Conservation (phyloP, 2,329 filamentous ascomycete genomes). For the Triangularia setosa region DNA sequence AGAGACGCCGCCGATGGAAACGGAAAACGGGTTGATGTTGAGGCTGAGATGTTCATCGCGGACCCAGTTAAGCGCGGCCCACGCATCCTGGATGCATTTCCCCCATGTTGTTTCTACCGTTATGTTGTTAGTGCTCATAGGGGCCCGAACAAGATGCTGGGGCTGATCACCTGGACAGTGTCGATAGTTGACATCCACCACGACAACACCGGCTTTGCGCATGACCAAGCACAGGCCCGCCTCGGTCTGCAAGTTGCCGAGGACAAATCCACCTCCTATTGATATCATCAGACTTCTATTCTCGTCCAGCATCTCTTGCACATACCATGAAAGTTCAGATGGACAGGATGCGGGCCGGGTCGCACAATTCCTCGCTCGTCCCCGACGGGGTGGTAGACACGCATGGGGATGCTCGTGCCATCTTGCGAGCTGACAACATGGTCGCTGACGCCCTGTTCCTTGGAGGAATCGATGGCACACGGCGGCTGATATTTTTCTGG, state of each 20-base stretch:
- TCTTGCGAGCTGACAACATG: slow-evolving; percentile 29
- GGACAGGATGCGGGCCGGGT: slow-evolving; percentile 32
- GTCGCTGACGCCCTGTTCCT: slow-evolving; percentile 29
- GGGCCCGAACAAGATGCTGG: not conserved
- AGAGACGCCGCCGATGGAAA: slow-evolving; percentile 38
- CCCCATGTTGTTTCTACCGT: slow-evolving; percentile 33
- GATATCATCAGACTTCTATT: too few relatives aligned
- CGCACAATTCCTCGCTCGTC: slow-evolving; percentile 22
- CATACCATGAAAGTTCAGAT: slow-evolving; percentile 38
- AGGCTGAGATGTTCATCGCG: slow-evolving; percentile 27
- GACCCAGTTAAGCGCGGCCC: slow-evolving; percentile 36
- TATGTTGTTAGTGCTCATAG: not conserved
- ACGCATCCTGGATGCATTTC: slow-evolving; percentile 36
- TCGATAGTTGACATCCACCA: slow-evolving; percentile 40
- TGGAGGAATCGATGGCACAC: slow-evolving; percentile 28
- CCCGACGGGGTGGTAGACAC: slow-evolving; percentile 34
- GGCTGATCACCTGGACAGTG: slow-evolving; percentile 34
- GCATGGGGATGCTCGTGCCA: slow-evolving; percentile 29
- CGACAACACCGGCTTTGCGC: slow-evolving; percentile 35
- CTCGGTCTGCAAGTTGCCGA: slow-evolving; percentile 34
- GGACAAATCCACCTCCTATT: slow-evolving; percentile 38
- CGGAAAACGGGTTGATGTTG: slow-evolving; percentile 32
- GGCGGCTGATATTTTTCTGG: slow-evolving; percentile 28
- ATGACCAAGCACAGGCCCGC: slow-evolving; percentile 35
- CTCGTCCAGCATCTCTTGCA: too few relatives aligned